A percentile compares a stretch with the other conserved stretches of the same genome.
These are phyloP conservation scores for Pulveroboletus frians DNA, from an alignment of 768 basidiomycete genomes.

Conservation along the genomic window DNA sequence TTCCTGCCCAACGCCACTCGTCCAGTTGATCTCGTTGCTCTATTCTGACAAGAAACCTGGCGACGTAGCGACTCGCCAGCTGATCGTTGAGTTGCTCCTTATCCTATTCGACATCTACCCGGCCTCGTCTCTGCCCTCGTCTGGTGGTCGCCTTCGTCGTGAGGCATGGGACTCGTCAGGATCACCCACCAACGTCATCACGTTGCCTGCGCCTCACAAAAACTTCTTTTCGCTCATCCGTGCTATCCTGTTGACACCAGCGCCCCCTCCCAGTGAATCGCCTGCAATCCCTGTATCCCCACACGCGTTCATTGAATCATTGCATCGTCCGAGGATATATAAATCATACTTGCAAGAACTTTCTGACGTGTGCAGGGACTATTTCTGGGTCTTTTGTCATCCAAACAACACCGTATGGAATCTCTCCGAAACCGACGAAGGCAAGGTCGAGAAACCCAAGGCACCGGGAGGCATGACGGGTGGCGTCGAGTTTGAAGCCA, in stretches of 20 bases:
- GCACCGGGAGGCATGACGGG: conserved; percentile 99
- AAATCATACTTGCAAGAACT: conserved; percentile 80
- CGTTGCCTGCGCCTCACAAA: conserved; percentile 69
- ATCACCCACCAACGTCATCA: conserved; percentile 47
- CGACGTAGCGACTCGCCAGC: conserved; percentile 82
- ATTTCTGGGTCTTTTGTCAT: conserved; percentile 97
- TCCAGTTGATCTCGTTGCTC: conserved; percentile 74
- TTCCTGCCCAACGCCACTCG: conserved; percentile 83
- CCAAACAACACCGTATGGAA: conserved; percentile 90
- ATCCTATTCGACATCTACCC: conserved; percentile 89
- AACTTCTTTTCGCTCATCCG: conserved; percentile 71
- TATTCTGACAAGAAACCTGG: conserved; percentile 99
- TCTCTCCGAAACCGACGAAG: conserved; percentile 76
- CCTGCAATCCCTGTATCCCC: conserved; percentile 59
- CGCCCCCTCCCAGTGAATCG: conserved; percentile 60
- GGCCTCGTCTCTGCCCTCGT: conserved; percentile 55
- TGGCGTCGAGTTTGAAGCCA: conserved; percentile 97
- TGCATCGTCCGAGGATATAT: conserved; percentile 68
- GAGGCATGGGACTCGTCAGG: conserved; percentile 56
- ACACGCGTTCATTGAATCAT: conserved; percentile 74
- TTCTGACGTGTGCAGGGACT: conserved; percentile 87
- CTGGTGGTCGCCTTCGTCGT: conserved; percentile 34
- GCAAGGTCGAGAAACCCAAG: conserved; percentile 78
- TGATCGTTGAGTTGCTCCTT: conserved; percentile 85
- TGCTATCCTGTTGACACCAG: conserved; percentile 66